These are phyloP conservation scores for Gossypium laxum DNA, from an alignment of 441 rosid genomes.

Conservation along the genomic window DNA sequence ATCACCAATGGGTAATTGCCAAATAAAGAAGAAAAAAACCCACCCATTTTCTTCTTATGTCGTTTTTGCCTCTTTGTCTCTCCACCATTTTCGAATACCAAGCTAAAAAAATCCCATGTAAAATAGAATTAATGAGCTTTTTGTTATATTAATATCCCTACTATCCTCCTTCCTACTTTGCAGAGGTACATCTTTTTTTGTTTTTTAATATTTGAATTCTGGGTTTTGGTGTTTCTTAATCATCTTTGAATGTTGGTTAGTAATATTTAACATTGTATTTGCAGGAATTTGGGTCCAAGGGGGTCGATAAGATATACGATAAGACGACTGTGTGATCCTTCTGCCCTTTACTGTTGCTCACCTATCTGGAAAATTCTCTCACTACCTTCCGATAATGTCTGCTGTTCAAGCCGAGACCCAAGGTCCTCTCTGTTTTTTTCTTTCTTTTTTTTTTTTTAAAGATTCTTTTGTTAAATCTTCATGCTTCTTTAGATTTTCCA, in stretches of 20 bases:
- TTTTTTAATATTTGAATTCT: neutral
- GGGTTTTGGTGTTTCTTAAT: neutral
- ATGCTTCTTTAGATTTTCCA: neutral
- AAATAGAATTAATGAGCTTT: slow-evolving; percentile 9
- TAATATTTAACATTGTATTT: neutral
- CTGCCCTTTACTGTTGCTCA: slow-evolving; percentile 26
- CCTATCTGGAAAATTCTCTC: slow-evolving; percentile 11
- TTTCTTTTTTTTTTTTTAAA: neutral
- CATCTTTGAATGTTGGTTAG: neutral
- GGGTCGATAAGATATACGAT: slow-evolving; percentile 16
- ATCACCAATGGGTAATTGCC: neutral
- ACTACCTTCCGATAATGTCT: slow-evolving; percentile 25
- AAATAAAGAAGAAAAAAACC: neutral
- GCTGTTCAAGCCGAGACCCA: slow-evolving; percentile 28
- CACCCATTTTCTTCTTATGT: slow-evolving; percentile 2
- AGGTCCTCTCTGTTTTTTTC: slow-evolving; percentile 14
- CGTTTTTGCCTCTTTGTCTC: slow-evolving; percentile 20
- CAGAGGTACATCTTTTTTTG: slow-evolving; percentile 30
- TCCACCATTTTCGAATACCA: slow-evolving; percentile 13
- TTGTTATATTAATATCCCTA: slow-evolving; percentile 14
- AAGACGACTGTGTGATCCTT: slow-evolving; percentile 25
- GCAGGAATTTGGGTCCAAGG: slow-evolving; percentile 27
- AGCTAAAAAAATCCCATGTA: slow-evolving; percentile 2
- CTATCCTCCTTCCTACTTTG: slow-evolving; percentile 18
- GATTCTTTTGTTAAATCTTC: neutral